Base-by-base conservation (phyloP, 108 stramenopile genomes). In the Poteriospumella lacustris region DNA sequence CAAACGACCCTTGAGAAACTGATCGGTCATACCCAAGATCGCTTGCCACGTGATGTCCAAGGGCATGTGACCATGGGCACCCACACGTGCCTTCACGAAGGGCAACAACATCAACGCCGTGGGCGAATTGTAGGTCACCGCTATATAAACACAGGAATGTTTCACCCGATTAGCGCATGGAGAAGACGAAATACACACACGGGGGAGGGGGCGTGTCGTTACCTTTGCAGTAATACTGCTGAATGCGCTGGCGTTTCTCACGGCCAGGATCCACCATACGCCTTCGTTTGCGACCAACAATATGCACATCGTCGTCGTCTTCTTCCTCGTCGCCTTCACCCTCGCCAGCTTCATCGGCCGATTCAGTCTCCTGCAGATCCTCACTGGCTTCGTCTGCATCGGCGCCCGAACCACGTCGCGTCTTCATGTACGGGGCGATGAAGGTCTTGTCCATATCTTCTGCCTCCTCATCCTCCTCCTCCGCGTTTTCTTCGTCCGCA, bases 1-100 rank as follows among this genome's bases (percentile, higher is more conserved):
- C 31, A 82, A 0, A n/a, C 81, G 77, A 43, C 68, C 43, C 59
- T 81, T 78, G 28, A 73, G 44, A 44, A 68, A 83, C 58, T 81
- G 82, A 79, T 81, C 82, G 29, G 86, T 85, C 36, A 84, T 58
- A 9, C 86, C 86, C 41, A 86, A 68, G 77, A 85, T 83, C 24
- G 86, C 82, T 31, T 85, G 79, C 86, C 86, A 86, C 36, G 82
- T 42, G 58, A 81, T 40, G 42, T 85, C 83, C 59, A 68, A 59
- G 29, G 70, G 60, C 28, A 64, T 64, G 31, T 64, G 24, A 64
- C 31, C 36, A 9, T 33, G 5, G 28, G 33, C 29, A 64, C 60
- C 24, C 3, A 64, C 28, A 26, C 36, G 38, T 5, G 12, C 29
- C 70, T 42, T 26, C 41, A 73, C 70, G 33, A 73, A 42, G 15